Evolutionary conservation across 1,139 yeast genomes (phyloP), one percentile per base, ranked within the genome.

Genomic region (Keqinozyma sinolaborantium): DNA sequence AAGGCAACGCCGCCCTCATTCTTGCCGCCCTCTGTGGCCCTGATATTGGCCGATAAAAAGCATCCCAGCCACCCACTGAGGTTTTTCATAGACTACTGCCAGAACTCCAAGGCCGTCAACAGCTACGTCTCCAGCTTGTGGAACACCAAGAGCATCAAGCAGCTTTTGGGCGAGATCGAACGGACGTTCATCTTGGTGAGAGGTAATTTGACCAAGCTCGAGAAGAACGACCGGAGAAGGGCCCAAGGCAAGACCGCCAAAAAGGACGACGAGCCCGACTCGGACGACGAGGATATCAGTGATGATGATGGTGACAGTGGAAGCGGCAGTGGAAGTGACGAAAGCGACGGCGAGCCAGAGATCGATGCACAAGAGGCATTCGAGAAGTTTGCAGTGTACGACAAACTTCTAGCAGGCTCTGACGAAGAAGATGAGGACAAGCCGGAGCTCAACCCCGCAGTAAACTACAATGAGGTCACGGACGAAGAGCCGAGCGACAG

Each of bases 391-490:
- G 64, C 71, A n/a, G 61, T 70, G 11, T 78, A 74, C 44, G 81
- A 79, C 37, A 63, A 65, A 20, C 48, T 73, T 41, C 60, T 76
- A n/a, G 84, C 61, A 1, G 81, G 60, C 4, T 70, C 83, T 0
- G 81, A 77, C 23, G 82, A 73, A 31, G 69, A 60, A 12, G 63
- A 47, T 24, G 65, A 51, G 3, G 55, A 54, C 16, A 55, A 47
- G 16, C 48, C 47, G 11, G 57, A 50, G 7, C 45, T 56, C 4
- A 64, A 69, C 35, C 67, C 72, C 3, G 60, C 62, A 23, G 60
- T 77, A 3, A 60, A 77, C 42, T 79, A 80, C 47, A 77, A 77
- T 44, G 77, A 77, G 47, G 67, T 78, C 4, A 79, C 84, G 0
- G 85, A 79, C 45, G 80, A 76, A 41, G 84, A 78, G 38, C 70